Percentiles rank a stretch among this genome's conserved stretches.
Conservation (phyloP, 768 basidiomycete species). For the Strobilomyces confusus region DNA sequence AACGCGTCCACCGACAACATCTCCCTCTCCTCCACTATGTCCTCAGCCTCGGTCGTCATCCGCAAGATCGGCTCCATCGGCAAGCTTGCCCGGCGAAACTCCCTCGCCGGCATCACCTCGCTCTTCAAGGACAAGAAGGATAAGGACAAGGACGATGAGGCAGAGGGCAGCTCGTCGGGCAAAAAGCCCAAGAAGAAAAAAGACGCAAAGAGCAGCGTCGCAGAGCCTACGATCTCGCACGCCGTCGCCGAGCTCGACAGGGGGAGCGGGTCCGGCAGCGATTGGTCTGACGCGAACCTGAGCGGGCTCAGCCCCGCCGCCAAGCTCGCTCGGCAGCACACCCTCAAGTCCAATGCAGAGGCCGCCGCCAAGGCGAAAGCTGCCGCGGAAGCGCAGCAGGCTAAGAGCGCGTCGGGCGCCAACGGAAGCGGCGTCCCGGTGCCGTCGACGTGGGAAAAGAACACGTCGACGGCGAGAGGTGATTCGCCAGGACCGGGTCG, state of each 20-base stretch:
- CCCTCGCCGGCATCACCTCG: conserved; percentile 85
- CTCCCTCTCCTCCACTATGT: conserved; percentile 90
- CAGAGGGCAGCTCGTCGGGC: conserved; percentile 26
- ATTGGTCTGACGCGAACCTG: conserved; percentile 59
- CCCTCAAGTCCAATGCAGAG: conserved; percentile 73
- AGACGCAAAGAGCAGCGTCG: conserved; percentile 59
- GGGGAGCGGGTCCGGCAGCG: conserved; percentile 34
- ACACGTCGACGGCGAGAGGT: conserved; percentile 58
- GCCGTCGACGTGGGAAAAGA: conserved; percentile 76
- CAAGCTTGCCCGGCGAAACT: conserved; percentile 84
- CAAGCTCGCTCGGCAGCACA: conserved; percentile 85
- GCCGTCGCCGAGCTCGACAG: conserved; percentile 84
- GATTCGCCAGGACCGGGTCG: conserved; percentile 42
- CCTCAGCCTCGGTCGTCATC: conserved; percentile 93
- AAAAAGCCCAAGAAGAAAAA: conserved; percentile 52
- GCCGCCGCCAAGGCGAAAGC: conserved; percentile 41
- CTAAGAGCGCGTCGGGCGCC: conserved; percentile 15
- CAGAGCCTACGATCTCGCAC: conserved; percentile 71
- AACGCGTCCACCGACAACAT: conserved; percentile 94
- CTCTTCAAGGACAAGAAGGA: conserved; percentile 87
- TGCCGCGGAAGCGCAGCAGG: conserved; percentile 26
- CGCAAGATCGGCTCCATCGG: conserved; percentile 91
- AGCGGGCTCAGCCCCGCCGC: conserved; percentile 87
- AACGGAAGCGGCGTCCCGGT: conserved; percentile 38
- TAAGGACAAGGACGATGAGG: conserved; percentile 26